phyloP scores from a whole-genome alignment of 2,329 filamentous ascomycete species.

The Rhinocladiella mackenziei region DNA sequence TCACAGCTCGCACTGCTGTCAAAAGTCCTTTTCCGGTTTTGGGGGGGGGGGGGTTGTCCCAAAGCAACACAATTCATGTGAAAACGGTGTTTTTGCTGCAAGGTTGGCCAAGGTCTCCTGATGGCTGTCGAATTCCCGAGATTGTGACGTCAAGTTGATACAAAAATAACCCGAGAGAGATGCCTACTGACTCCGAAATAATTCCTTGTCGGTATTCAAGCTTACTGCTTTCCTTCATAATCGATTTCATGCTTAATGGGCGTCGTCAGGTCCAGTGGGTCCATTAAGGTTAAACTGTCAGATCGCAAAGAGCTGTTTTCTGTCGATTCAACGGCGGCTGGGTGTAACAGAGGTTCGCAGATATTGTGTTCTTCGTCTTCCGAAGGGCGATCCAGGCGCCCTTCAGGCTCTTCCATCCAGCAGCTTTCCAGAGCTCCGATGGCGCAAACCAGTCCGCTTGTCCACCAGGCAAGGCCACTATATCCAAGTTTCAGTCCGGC shows the following conservation, averaged over 20 bases:
- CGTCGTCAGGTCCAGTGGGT: slow-evolving; percentile 26
- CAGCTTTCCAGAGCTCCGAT: slow-evolving; percentile 71
- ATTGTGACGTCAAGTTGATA: no score
- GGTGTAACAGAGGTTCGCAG: slow-evolving; percentile 33
- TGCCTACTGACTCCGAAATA: slow-evolving; percentile 3
- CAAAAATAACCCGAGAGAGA: slow-evolving; percentile 1
- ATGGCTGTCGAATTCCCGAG: no score
- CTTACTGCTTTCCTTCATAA: slow-evolving; percentile 12
- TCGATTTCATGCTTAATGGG: slow-evolving; percentile 15
- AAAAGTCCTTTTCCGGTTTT: no score
- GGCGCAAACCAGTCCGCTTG: slow-evolving; percentile 70
- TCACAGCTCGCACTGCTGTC: no score
- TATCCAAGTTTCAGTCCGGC: slow-evolving; percentile 74
- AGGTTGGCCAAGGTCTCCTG: no score
- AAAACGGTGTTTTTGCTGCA: no score
- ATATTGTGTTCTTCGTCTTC: slow-evolving; percentile 39
- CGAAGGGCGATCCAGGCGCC: slow-evolving; percentile 41
- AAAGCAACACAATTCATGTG: no score
- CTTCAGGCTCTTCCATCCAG: slow-evolving; percentile 65
- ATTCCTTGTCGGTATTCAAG: neutral
- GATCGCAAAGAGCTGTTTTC: slow-evolving; percentile 12
- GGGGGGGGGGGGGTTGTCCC: no score
- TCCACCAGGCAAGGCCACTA: slow-evolving; percentile 92
- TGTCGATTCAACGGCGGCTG: slow-evolving; percentile 24
- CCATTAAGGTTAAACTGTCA: slow-evolving; percentile 22